Percentiles rank a stretch among this genome's conserved stretches.
phyloP scores from a whole-genome alignment of 495 filamentous ascomycete genomes.

The Cercophora sp. region DNA sequence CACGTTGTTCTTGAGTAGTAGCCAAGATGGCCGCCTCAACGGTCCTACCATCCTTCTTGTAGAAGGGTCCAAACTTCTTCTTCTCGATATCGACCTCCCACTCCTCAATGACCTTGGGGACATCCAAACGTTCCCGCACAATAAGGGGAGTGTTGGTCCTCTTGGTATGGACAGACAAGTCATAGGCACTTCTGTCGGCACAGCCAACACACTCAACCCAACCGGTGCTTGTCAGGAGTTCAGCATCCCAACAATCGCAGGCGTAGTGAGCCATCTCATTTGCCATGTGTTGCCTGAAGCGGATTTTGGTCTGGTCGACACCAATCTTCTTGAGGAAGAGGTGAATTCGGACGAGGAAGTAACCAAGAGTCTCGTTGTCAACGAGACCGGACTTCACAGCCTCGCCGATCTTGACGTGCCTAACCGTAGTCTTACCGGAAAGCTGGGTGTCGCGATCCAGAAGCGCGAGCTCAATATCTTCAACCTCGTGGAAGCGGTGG shows the following conservation, averaged over 20 bases:
- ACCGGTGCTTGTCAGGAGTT: constrained; percentile 72
- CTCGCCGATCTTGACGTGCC: constrained; percentile 61
- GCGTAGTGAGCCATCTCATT: constrained; percentile 79
- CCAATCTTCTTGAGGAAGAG: constrained; percentile 69
- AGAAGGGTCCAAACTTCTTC: constrained; percentile 76
- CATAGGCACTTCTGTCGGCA: constrained; percentile 77
- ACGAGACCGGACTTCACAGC: constrained; percentile 65
- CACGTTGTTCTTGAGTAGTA: constrained; percentile 64
- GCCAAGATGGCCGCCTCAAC: constrained; percentile 66
- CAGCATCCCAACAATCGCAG: constrained; percentile 79
- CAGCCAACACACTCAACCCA: constrained; percentile 88
- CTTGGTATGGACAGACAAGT: constrained; percentile 73
- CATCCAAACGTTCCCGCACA: constrained; percentile 59
- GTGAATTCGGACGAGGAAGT: constrained; percentile 77
- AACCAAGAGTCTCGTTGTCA: constrained; percentile 84
- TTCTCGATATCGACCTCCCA: constrained; percentile 75
- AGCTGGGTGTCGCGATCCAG: constrained; percentile 70
- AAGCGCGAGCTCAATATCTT: constrained; percentile 61
- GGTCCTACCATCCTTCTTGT: constrained; percentile 75
- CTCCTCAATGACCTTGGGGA: constrained; percentile 64
- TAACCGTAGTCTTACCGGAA: constrained; percentile 60
- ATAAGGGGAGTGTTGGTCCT: constrained; percentile 73
- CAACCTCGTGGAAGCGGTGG: constrained; percentile 62
- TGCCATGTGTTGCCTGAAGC: constrained; percentile 84
- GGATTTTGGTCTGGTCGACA: constrained; percentile 65